Base-by-base conservation (phyloP, 345 rosid genomes). In the Durio zibethinus region DNA sequence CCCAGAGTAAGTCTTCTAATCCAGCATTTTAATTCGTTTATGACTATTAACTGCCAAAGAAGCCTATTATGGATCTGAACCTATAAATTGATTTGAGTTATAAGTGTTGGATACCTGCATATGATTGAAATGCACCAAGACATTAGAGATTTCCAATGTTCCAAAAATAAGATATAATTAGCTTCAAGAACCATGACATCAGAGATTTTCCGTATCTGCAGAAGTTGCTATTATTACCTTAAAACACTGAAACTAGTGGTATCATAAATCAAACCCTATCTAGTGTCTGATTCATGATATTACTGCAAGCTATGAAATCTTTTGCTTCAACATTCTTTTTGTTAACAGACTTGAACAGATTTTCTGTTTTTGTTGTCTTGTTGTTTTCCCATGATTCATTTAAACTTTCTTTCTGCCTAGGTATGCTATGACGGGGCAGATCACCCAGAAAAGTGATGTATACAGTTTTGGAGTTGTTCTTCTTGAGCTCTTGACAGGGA, bases 381-480 rank as follows among this genome's bases (percentile, higher is more conserved):
- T 65, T 54, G 59, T 21, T 21, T 21, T n/a, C 60, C 29, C 11
- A 9, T 54, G 5, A 54, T 25, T 54, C 4, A 54, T n/a, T 54
- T 21, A 0, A n/a, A 54, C 15, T 60, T 45, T 47, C 2, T 75
- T 48, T 63, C 42, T 77, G 10, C 5, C 10, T 84, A 97, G 99
- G 88, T 97, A 97, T 72, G 99, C 99, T n/a, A 97, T 97, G 98
- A 97, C 99, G 25, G 98, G 98, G 53, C 98, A 97, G 72, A 90
- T 97, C 76, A 92, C 98, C 0, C 99, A 92, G 82, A 97, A 97
- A 80, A 97, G 99, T 20, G 98, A 97, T 75, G 98, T 97, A 35
- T 97, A 97, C 79, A 97, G 99, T 85, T 97, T 97, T 11, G 98
- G 98, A n/a, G 98, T 97, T 18, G 98, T 97, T 83, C 98, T 97